Evolutionary conservation across 2,329 filamentous ascomycete species (phyloP).

Genomic region (Pseudogymnoascus sp.): DNA sequence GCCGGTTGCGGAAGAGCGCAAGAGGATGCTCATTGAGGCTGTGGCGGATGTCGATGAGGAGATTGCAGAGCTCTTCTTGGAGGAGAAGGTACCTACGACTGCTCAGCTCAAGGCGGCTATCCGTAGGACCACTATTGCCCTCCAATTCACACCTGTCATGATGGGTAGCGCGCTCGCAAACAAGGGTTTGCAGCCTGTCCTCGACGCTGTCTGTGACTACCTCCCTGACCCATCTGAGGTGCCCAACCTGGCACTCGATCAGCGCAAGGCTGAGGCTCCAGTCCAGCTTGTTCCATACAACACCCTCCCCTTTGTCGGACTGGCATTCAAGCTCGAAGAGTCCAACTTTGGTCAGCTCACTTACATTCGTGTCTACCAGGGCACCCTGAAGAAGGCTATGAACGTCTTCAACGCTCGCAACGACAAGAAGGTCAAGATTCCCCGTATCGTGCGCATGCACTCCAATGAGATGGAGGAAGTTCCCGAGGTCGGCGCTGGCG

Average conservation of each 20-base stretch:
- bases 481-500: constrained; percentile 81
- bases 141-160: constrained; percentile 89
- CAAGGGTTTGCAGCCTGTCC: constrained; percentile 91
- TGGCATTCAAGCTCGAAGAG: constrained; percentile 98
- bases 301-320: constrained; percentile 83
- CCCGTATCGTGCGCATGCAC: constrained; percentile 97
- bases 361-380: constrained; percentile 97
- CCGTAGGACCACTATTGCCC: constrained; percentile 75
- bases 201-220: constrained; percentile 93
- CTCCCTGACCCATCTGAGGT: constrained; percentile 88
- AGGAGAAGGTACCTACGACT: constrained; percentile 71
- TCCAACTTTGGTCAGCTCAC: constrained; percentile 97
- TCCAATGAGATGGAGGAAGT: constrained; percentile 99
- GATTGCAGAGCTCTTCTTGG: constrained; percentile 90
- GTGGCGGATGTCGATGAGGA: constrained; percentile 96
- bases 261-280: constrained; percentile 64
- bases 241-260: constrained; percentile 81
- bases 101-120: constrained; percentile 89
- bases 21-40: constrained; percentile 82
- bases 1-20: constrained; percentile 71
- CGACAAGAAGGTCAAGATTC: constrained; percentile 93
- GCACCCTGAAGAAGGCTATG: constrained; percentile 76
- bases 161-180: constrained; percentile 95
- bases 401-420: constrained; percentile 90
- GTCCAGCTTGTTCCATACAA: constrained; percentile 92